Evolutionary conservation across 2,329 filamentous ascomycete species (phyloP), one percentile per base, ranked within the genome.

Genomic region (Fusarium floridanum): DNA sequence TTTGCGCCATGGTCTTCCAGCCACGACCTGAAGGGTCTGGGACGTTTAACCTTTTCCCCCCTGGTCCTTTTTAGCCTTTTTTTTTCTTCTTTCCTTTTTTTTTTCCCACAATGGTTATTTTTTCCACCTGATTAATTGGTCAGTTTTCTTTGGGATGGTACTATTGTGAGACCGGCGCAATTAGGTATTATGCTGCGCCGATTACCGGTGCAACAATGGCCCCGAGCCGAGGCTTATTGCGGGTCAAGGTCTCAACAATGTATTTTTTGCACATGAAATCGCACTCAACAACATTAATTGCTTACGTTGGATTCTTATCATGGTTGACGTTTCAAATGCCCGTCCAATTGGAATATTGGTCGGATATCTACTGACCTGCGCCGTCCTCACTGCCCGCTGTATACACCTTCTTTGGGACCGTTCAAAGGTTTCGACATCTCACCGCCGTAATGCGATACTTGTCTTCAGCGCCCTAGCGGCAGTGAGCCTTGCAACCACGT

Each of bases 401-500:
- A 64, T 77, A 56, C 14, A 34, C 37, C 71, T 75, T 57, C 70
- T 76, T 56, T 63, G 60, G 27, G 36, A 37, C n/a, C 27, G n/a
- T 50, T 39, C 32, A 27, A 27, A 37, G 27, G 32, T 27, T 29
- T 53, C 39, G 16, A 7, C 50, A 24, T 48, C 50, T 16, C 62
- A 34, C 34, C 72, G 63, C 10, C 61, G 59, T 22, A 41, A 36
- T 50, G 67, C 63, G 27, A 45, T 75, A 45, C n/a, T 67, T 29
- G 48, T 75, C 50, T 79, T 79, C 56, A 61, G 68, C 41, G 12
- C 61, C 45, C 74, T 78, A n/a, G 76, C 78, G 10, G 71, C 69
- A 24, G 8, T 76, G 20, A 80, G 77, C 66, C 73, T 80, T 17
- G 75, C 69, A 1, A 79, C 74, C 7, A 80, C 77, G 3, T 78